Evolutionary conservation across 768 basidiomycete species (phyloP).

Genomic region (Mycena chlorophos): DNA sequence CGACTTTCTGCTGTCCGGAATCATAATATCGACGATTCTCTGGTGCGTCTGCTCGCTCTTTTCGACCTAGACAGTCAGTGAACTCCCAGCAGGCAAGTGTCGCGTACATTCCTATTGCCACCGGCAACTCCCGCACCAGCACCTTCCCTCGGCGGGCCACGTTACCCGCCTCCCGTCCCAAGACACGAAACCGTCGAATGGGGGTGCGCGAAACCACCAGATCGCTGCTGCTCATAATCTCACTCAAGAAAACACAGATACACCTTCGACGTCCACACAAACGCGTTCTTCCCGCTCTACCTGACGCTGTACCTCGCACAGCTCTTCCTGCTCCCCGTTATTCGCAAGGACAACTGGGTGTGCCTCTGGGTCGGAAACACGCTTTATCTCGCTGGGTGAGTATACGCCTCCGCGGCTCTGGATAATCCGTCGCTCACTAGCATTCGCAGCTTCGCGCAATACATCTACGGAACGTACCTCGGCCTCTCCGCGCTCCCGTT

Average conservation of each 20-base stretch:
- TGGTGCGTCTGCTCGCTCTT: slow-evolving; percentile 50
- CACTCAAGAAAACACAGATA: slow-evolving; percentile 75
- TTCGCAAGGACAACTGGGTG: slow-evolving; percentile 88
- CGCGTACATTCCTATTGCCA: slow-evolving; percentile 21
- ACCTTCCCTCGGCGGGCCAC: slow-evolving; percentile 49
- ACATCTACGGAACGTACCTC: slow-evolving; percentile 88
- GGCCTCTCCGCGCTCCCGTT: slow-evolving; percentile 91
- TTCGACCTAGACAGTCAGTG: slow-evolving; percentile 11
- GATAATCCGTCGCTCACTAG: not conserved
- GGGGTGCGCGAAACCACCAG: slow-evolving; percentile 6
- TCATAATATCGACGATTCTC: slow-evolving; percentile 70
- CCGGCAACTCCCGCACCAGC: slow-evolving; percentile 17
- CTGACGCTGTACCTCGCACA: slow-evolving; percentile 88
- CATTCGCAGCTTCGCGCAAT: slow-evolving; percentile 76
- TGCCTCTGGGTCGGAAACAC: slow-evolving; percentile 93
- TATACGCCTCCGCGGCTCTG: slow-evolving; percentile 12
- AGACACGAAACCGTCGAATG: slow-evolving; percentile 21
- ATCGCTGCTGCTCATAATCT: slow-evolving; percentile 71
- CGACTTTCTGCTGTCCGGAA: slow-evolving; percentile 81
- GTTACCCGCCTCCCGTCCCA: slow-evolving; percentile 66
- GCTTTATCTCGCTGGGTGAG: slow-evolving; percentile 82
- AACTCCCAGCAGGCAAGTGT: slow-evolving; percentile 14
- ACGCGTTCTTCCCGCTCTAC: slow-evolving; percentile 94
- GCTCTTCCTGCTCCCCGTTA: slow-evolving; percentile 79
- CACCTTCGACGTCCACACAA: slow-evolving; percentile 95